A percentile compares a stretch with the other conserved stretches of the same genome.
These are phyloP conservation scores for Styphnolobium japonicum DNA, from an alignment of 306 rosid species.

Conservation along the genomic window DNA sequence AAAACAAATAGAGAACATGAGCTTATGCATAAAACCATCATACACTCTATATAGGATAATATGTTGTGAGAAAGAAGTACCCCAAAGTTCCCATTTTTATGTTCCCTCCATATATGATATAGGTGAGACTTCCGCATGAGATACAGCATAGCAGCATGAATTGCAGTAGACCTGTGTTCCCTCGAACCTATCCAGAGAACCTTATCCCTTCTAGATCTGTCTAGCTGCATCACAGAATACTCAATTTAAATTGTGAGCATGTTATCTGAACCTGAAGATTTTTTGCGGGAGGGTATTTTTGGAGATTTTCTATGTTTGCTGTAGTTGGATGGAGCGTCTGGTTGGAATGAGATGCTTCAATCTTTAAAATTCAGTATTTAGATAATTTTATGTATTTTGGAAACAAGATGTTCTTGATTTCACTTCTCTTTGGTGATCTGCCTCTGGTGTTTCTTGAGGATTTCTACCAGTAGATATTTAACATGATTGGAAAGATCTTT, in stretches of 20 bases:
- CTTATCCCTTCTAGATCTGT: too few relatives aligned
- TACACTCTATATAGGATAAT: background rate
- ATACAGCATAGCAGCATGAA: background rate
- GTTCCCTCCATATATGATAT: background rate
- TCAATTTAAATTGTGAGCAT: background rate
- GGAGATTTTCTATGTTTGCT: slow-evolving; percentile 8
- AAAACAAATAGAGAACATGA: background rate
- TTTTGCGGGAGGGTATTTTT: background rate
- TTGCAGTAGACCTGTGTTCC: background rate
- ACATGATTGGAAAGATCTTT: background rate
- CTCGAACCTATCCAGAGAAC: background rate
- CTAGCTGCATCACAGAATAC: too few relatives aligned
- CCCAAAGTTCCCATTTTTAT: background rate
- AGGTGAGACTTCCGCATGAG: background rate
- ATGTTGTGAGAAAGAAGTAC: background rate
- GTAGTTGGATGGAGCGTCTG: background rate
- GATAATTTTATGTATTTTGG: background rate
- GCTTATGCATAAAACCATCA: background rate
- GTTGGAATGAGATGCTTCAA: background rate
- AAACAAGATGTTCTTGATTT: slow-evolving; percentile 11
- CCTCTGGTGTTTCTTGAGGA: background rate
- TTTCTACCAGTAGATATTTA: background rate
- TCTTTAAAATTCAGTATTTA: background rate
- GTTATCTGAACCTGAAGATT: slow-evolving; percentile 2
- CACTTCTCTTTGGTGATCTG: background rate